Evolutionary conservation across 495 filamentous ascomycete genomes (phyloP).

Genomic region (Durotheca rogersii): DNA sequence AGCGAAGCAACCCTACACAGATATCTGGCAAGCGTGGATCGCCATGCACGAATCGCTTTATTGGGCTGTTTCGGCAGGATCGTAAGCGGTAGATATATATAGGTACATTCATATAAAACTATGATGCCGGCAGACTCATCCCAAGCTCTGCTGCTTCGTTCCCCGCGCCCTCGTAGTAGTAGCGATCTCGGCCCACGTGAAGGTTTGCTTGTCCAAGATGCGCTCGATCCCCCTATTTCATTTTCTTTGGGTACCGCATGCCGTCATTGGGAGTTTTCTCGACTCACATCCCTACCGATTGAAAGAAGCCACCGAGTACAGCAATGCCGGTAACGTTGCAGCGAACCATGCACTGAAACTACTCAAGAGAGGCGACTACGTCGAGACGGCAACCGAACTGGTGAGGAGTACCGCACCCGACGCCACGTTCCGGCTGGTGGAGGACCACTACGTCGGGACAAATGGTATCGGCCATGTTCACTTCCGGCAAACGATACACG

Average conservation of each 20-base stretch:
- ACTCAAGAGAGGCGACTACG: conserved; percentile 14
- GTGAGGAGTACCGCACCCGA: conserved; percentile 16
- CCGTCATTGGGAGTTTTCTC: background rate
- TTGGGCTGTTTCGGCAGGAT: too few species aligned
- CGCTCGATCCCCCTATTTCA: background rate
- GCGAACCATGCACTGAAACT: conserved; percentile 10
- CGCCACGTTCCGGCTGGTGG: conserved; percentile 36
- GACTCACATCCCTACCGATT: background rate
- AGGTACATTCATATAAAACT: too few species aligned
- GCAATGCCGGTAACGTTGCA: conserved; percentile 7
- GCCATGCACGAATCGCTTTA: too few species aligned
- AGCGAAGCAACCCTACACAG: too few species aligned
- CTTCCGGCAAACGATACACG: conserved; percentile 48
- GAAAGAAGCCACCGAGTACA: background rate
- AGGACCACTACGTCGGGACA: conserved; percentile 38
- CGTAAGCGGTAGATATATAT: too few species aligned
- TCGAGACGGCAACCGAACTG: conserved; percentile 22
- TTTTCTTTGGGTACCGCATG: background rate
- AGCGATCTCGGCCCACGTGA: background rate
- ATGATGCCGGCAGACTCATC: too few species aligned
- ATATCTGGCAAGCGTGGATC: too few species aligned
- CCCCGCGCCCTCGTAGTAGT: too few species aligned
- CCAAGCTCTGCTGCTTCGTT: too few species aligned
- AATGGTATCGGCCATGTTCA: conserved; percentile 47
- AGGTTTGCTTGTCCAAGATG: background rate